Conservation (phyloP, 352 stramenopile species). For the Albugo candida region DNA sequence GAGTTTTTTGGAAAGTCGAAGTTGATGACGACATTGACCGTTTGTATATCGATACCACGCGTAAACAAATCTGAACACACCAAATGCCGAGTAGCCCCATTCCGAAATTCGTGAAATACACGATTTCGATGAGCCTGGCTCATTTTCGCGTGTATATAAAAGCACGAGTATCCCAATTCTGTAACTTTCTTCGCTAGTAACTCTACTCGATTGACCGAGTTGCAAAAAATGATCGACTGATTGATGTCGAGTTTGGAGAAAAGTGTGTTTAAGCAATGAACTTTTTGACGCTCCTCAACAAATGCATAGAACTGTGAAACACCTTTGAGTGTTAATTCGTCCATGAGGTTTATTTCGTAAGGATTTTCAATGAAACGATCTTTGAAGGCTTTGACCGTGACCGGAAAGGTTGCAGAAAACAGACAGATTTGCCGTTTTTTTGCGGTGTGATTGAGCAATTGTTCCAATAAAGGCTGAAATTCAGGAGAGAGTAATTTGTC, state of each 20-base stretch:
- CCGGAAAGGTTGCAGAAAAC: conserved; percentile 99
- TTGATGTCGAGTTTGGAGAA: conserved; percentile 99
- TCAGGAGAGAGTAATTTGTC: conserved; percentile 98
- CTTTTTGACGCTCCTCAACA: conserved; percentile 98
- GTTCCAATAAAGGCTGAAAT: conserved; percentile 95
- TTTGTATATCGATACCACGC: conserved; percentile 99
- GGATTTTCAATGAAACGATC: conserved; percentile 95
- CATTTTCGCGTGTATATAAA: conserved; percentile 99
- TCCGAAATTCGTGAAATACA: conserved; percentile 99
- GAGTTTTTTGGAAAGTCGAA: conserved; percentile 99
- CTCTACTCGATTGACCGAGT: conserved; percentile 98
- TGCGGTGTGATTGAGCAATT: conserved; percentile 89
- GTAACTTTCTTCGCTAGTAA: conserved; percentile 99
- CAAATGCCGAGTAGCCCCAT: conserved; percentile 92
- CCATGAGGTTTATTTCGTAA: conserved; percentile 99
- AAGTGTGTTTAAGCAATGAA: conserved; percentile 98
- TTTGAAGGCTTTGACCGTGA: conserved; percentile 98
- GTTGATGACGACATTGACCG: conserved; percentile 99
- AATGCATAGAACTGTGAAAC: conserved; percentile 99
- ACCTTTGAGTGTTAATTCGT: conserved; percentile 96
- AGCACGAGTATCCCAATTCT: conserved; percentile 98
- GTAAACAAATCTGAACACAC: conserved; percentile 99
- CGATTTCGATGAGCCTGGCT: conserved; percentile 97
- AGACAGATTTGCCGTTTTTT: conserved; percentile 96
- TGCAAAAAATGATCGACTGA: conserved; percentile 99